Percentiles rank a stretch among this genome's conserved stretches.
Evolutionary conservation across 495 filamentous ascomycete genomes (phyloP).

Genomic region (Massariosphaeria phaeospora): DNA sequence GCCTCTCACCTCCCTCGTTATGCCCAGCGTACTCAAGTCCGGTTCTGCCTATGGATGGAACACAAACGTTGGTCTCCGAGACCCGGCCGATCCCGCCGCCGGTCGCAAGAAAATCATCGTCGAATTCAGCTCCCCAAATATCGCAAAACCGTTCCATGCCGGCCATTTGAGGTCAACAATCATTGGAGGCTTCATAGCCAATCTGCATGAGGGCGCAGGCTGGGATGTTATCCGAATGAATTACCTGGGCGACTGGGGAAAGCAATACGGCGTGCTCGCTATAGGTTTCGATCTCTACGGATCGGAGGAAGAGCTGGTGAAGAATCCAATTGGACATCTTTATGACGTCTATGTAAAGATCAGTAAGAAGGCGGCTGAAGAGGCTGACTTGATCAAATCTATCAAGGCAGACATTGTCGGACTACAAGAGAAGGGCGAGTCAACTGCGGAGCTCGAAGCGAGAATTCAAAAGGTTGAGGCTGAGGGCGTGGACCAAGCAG

Average conservation of each 20-base stretch:
- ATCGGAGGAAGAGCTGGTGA: constrained; percentile 54
- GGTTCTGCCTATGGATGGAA: constrained; percentile 43
- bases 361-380: constrained; percentile 10
- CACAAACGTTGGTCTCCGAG: constrained; percentile 34
- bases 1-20: constrained; percentile 41
- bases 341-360: constrained; percentile 57
- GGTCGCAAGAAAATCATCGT: constrained; percentile 47
- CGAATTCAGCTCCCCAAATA: constrained; percentile 75
- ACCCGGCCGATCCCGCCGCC: constrained; percentile 33
- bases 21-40: constrained; percentile 46
- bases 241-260: constrained; percentile 75
- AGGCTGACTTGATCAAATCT: constrained; percentile 56
- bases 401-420: constrained; percentile 40
- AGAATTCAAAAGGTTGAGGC: constrained; percentile 37
- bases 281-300: constrained; percentile 63
- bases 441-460: constrained; percentile 28
- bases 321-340: constrained; percentile 64
- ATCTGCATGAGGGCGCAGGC: constrained; percentile 63
- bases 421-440: constrained; percentile 30
- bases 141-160: constrained; percentile 70
- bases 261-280: constrained; percentile 66
- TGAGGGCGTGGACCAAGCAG: constrained; percentile 52
- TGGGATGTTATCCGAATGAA: constrained; percentile 70
- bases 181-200: constrained; percentile 66
- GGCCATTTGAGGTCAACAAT: constrained; percentile 72